Percentiles rank a stretch among this genome's conserved stretches.
Evolutionary conservation across 495 filamentous ascomycete genomes (phyloP).

Genomic region (Aspergillus funiculosus): DNA sequence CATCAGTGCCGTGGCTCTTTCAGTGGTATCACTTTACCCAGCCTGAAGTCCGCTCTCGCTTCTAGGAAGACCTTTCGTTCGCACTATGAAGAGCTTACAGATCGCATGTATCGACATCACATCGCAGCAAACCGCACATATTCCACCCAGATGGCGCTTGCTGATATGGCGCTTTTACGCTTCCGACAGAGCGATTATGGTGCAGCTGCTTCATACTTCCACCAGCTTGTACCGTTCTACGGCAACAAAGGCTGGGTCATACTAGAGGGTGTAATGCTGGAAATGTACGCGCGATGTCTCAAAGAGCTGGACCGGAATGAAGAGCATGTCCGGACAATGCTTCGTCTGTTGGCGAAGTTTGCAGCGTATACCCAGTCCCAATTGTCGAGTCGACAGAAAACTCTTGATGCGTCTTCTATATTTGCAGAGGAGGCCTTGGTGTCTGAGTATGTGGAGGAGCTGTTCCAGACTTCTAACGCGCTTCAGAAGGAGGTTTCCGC

Average conservation of each 20-base stretch:
- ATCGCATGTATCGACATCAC: slow-evolving; percentile 67
- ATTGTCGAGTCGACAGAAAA: slow-evolving; percentile 31
- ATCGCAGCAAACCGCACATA: slow-evolving; percentile 68
- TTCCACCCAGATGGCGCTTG: slow-evolving; percentile 68
- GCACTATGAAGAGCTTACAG: slow-evolving; percentile 66
- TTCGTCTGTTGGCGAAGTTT: slow-evolving; percentile 71
- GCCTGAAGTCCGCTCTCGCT: slow-evolving; percentile 28
- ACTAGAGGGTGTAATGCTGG: slow-evolving; percentile 74
- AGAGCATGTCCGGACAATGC: slow-evolving; percentile 70
- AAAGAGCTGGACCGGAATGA: slow-evolving; percentile 68
- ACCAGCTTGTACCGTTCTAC: slow-evolving; percentile 76
- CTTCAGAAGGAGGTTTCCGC: slow-evolving; percentile 60
- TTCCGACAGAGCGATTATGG: slow-evolving; percentile 64
- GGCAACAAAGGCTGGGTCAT: slow-evolving; percentile 72
- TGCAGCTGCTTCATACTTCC: slow-evolving; percentile 72
- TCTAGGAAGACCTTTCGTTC: slow-evolving; percentile 43
- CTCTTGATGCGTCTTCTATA: slow-evolving; percentile 27
- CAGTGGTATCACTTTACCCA: slow-evolving; percentile 27
- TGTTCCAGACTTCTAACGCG: slow-evolving; percentile 56
- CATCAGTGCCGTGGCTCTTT: slow-evolving; percentile 39
- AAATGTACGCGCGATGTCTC: slow-evolving; percentile 80
- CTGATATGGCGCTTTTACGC: slow-evolving; percentile 80
- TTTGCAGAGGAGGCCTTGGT: slow-evolving; percentile 50
- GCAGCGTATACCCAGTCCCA: slow-evolving; percentile 38
- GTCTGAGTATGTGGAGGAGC: slow-evolving; percentile 57